phyloP scores from a whole-genome alignment of 2,329 filamentous ascomycete species.

The Nemania sp. region DNA sequence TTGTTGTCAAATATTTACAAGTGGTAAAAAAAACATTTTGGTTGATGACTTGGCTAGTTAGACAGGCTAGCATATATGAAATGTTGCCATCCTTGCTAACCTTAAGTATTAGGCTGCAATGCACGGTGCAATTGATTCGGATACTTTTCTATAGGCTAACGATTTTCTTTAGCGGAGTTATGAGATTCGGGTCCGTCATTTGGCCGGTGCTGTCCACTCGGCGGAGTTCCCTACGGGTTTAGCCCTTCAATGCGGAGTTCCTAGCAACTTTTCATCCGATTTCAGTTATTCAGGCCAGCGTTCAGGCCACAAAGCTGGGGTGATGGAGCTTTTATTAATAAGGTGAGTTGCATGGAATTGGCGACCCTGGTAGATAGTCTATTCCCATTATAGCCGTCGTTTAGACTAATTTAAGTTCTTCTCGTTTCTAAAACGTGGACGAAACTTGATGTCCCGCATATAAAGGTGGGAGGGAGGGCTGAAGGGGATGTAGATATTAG shows the following conservation, averaged over 20 bases:
- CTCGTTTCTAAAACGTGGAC: conserved; percentile 20
- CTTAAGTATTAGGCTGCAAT: background rate
- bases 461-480: conserved; percentile 19
- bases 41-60: too few species aligned
- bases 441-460: conserved; percentile 20
- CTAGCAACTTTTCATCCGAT: conserved; percentile 10
- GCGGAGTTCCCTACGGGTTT: conserved; percentile 20
- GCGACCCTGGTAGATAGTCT: conserved; percentile 18
- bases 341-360: conserved; percentile 7
- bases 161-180: background rate
- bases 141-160: conserved; percentile 24
- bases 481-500: conserved; percentile 3
- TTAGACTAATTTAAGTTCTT: conserved; percentile 1
- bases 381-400: conserved; percentile 2
- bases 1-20: background rate
- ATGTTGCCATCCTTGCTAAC: conserved; percentile 29
- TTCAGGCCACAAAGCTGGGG: background rate
- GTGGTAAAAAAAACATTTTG: too few species aligned
- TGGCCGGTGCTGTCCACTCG: conserved; percentile 11
- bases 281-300: too few species aligned
- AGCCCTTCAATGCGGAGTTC: conserved; percentile 8
- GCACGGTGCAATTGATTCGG: conserved; percentile 27
- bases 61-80: too few species aligned
- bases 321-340: conserved; percentile 9
- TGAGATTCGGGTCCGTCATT: conserved; percentile 27